A percentile compares a stretch with the other conserved stretches of the same genome.
These are phyloP conservation scores for Penicillium sp. DNA, from an alignment of 2,329 filamentous ascomycete genomes.

Conservation along the genomic window DNA sequence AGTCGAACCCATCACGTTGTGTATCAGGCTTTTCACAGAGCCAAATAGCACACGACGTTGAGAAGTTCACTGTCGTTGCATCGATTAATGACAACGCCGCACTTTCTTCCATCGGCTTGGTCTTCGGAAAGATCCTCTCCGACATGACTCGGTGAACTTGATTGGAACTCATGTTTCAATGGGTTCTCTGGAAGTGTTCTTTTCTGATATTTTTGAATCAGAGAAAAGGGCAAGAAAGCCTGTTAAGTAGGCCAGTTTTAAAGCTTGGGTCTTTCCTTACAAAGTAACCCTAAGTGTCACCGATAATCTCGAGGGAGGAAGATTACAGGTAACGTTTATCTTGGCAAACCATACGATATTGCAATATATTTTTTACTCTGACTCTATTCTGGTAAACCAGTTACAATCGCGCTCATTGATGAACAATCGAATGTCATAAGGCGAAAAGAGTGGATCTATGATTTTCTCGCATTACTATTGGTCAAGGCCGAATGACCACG, in stretches of 20 bases:
- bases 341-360: neutral
- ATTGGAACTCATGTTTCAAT: neutral
- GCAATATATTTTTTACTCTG: neutral
- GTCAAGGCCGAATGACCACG: neutral
- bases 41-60: conserved; percentile 47
- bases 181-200: neutral
- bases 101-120: conserved; percentile 8
- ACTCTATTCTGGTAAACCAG: neutral
- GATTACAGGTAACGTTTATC: neutral
- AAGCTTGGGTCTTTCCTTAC: neutral
- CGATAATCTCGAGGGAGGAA: neutral
- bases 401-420: neutral
- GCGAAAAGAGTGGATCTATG: neutral
- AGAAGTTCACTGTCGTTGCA: conserved; percentile 44
- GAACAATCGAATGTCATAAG: neutral
- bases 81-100: conserved; percentile 34
- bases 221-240: neutral
- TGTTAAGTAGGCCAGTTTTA: neutral
- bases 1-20: conserved; percentile 4
- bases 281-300: neutral
- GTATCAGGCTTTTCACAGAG: conserved; percentile 37
- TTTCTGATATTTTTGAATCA: neutral
- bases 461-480: neutral
- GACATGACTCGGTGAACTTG: conserved; percentile 1
- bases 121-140: conserved; percentile 20